A percentile compares a stretch with the other conserved stretches of the same genome.
phyloP scores from a whole-genome alignment of 257 asterid species.

The Fraxinus excelsior region DNA sequence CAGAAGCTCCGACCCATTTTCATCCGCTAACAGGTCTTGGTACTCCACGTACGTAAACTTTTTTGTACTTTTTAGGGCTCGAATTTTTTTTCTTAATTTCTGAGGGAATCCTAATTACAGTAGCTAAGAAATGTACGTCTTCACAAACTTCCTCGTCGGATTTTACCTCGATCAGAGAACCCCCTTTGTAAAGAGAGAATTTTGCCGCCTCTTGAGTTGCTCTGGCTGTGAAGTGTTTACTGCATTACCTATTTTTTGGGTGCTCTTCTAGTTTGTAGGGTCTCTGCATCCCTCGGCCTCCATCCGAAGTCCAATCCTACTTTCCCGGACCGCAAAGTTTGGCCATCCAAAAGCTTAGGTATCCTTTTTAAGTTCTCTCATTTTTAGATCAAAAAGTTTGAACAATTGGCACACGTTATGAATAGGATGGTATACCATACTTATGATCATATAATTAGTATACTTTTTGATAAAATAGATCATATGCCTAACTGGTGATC shows the following conservation, averaged over 20 bases:
- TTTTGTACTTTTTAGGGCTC: neutral
- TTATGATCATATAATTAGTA: no score
- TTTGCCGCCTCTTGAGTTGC: slow-evolving; percentile 12
- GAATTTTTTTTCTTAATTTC: slow-evolving; percentile 14
- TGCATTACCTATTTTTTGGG: slow-evolving; percentile 34
- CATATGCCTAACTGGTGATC: no score
- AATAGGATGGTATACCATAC: no score
- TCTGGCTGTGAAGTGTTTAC: slow-evolving; percentile 3
- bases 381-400: no score
- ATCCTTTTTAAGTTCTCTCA: neutral
- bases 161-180: slow-evolving; percentile 48
- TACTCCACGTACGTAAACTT: slow-evolving; percentile 44
- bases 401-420: no score
- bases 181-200: slow-evolving; percentile 22
- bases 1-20: slow-evolving; percentile 38
- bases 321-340: no score
- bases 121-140: slow-evolving; percentile 45
- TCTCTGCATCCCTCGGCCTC: slow-evolving; percentile 18
- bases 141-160: slow-evolving; percentile 55
- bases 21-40: slow-evolving; percentile 38
- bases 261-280: slow-evolving; percentile 16
- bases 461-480: no score
- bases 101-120: slow-evolving; percentile 20
- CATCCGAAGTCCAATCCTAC: slow-evolving; percentile 17
- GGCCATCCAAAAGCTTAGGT: neutral